Percentiles rank a stretch among this genome's conserved stretches.
phyloP scores from a whole-genome alignment of 176 grass and related monocot genomes.

The Elaeis guineensis region DNA sequence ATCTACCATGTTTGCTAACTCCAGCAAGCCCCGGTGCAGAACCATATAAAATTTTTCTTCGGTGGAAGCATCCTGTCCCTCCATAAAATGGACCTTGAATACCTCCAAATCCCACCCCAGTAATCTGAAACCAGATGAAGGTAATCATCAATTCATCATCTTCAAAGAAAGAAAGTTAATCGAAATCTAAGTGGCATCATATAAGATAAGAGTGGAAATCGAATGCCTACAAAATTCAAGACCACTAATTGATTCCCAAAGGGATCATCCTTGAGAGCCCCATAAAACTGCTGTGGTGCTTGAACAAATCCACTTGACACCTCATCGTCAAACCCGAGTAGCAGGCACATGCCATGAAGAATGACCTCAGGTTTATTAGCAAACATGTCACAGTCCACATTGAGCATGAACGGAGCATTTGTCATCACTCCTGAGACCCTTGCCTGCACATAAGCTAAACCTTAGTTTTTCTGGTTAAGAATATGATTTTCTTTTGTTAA shows the following conservation, averaged over 20 bases:
- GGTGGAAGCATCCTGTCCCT: conserved; percentile 49
- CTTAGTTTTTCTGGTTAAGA: too few species aligned
- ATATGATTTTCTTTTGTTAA: too few species aligned
- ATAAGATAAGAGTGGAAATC: too few species aligned
- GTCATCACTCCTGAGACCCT: conserved; percentile 43
- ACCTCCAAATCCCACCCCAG: neutral
- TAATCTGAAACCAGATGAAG: neutral
- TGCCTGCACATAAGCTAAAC: conserved; percentile 11
- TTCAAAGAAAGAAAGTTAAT: neutral
- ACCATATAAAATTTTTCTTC: conserved; percentile 41
- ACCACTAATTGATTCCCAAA: conserved; percentile 36
- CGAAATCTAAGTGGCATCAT: too few species aligned
- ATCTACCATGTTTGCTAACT: neutral
- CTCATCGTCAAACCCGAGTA: conserved; percentile 30
- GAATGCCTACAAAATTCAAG: neutral
- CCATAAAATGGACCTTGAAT: conserved; percentile 28
- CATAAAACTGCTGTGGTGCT: conserved; percentile 30
- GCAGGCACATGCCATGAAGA: conserved; percentile 38
- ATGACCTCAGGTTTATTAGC: conserved; percentile 29
- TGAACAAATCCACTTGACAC: conserved; percentile 32
- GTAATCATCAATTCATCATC: neutral
- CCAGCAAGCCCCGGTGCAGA: neutral
- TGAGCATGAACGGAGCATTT: conserved; percentile 44
- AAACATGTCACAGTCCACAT: conserved; percentile 72
- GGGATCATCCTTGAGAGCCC: conserved; percentile 37